phyloP scores from a whole-genome alignment of 2,329 filamentous ascomycete species.

The Monosporascus sp. region DNA sequence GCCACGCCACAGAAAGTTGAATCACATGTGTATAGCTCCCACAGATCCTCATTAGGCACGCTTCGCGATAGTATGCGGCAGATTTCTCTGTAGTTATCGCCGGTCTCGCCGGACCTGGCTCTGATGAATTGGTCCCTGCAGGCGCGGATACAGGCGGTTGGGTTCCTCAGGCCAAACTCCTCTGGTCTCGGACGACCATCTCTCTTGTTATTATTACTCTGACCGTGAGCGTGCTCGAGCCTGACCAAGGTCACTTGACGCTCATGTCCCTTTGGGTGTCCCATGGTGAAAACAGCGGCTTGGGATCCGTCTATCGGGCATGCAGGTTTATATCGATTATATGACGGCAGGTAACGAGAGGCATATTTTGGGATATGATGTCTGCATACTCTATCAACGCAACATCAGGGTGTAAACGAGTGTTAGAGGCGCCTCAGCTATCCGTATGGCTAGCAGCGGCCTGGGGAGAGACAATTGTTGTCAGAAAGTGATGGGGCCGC shows the following conservation, averaged over 20 bases:
- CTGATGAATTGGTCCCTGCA: slow-evolving; percentile 17
- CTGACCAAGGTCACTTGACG: neutral
- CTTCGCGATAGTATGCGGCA: slow-evolving; percentile 17
- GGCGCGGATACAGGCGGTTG: slow-evolving; percentile 16
- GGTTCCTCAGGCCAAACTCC: slow-evolving; percentile 10
- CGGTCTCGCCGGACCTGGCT: slow-evolving; percentile 2
- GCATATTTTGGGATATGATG: slow-evolving; percentile 14
- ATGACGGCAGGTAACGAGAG: slow-evolving; percentile 14
- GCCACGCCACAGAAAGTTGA: slow-evolving; percentile 43
- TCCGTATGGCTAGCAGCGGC: slow-evolving; percentile 8
- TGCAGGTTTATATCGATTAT: slow-evolving; percentile 13
- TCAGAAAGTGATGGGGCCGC: slow-evolving; percentile 6
- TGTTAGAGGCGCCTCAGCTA: slow-evolving; percentile 11
- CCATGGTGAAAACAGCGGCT: slow-evolving; percentile 11
- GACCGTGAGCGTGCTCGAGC: neutral
- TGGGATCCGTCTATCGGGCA: slow-evolving; percentile 10
- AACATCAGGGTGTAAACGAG: slow-evolving; percentile 13
- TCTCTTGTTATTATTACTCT: neutral
- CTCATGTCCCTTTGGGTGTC: neutral
- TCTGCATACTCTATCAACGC: neutral
- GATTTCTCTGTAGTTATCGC: slow-evolving; percentile 12
- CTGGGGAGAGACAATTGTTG: slow-evolving; percentile 9
- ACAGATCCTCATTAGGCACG: slow-evolving; percentile 28
- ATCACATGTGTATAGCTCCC: slow-evolving; percentile 48
- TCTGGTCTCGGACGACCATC: neutral